These are phyloP conservation scores for Arabidopsis arenosa DNA, from an alignment of 345 rosid genomes.

Conservation along the genomic window DNA sequence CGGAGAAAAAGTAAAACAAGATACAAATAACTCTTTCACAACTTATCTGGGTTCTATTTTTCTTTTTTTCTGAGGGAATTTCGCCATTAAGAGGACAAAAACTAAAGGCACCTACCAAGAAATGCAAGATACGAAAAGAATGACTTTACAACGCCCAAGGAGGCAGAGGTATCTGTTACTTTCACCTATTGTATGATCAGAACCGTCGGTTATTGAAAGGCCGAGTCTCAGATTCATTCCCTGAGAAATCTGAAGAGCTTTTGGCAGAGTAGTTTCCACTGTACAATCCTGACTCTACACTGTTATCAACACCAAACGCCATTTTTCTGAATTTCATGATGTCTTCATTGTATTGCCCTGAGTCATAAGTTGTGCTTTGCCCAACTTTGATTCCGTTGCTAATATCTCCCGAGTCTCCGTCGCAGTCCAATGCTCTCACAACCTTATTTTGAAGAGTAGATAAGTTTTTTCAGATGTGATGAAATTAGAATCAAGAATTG, in stretches of 20 bases:
- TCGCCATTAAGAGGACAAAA: constrained; percentile 33
- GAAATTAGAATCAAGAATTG: constrained; percentile 11
- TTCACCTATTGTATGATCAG: constrained; percentile 38
- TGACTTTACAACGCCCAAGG: constrained; percentile 38
- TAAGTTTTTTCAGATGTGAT: constrained; percentile 19
- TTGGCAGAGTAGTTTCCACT: constrained; percentile 60
- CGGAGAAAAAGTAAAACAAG: constrained; percentile 13
- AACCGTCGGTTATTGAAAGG: constrained; percentile 41
- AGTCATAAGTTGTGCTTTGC: constrained; percentile 79
- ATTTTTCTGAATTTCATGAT: constrained; percentile 70
- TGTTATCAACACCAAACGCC: constrained; percentile 60
- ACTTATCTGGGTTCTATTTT: constrained; percentile 30
- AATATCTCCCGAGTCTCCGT: constrained; percentile 66
- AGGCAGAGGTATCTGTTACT: constrained; percentile 27
- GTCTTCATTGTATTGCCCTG: constrained; percentile 83
- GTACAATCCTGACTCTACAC: constrained; percentile 53
- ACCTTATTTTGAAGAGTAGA: constrained; percentile 52
- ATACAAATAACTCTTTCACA: constrained; percentile 19
- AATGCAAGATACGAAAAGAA: constrained; percentile 26
- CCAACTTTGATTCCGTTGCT: constrained; percentile 81
- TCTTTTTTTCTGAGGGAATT: background rate
- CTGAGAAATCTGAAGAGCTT: constrained; percentile 51
- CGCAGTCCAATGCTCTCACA: constrained; percentile 78
- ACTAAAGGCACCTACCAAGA: constrained; percentile 42
- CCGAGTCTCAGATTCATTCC: constrained; percentile 43